Evolutionary conservation across 2,329 filamentous ascomycete species (phyloP).

Genomic region (Fusarium sp.): DNA sequence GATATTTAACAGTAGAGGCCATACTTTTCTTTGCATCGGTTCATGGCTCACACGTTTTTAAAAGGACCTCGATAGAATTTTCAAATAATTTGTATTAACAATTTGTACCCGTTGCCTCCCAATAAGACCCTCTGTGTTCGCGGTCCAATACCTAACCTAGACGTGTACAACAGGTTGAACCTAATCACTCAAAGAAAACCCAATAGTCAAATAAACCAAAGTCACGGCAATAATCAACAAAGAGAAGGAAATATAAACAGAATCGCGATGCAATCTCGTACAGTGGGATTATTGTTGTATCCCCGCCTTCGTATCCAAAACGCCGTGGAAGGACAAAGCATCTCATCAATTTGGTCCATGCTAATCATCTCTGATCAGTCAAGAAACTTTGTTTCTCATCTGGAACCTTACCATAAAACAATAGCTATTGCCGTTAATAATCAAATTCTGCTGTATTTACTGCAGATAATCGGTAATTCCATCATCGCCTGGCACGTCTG

Average conservation of each 20-base stretch:
- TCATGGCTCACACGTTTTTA: background rate
- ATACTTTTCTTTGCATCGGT: background rate
- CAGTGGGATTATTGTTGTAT: background rate
- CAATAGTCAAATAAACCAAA: background rate
- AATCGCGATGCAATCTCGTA: background rate
- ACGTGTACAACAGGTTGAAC: background rate
- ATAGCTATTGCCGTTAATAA: background rate
- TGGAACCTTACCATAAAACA: slow-evolving; percentile 20
- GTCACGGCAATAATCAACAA: background rate
- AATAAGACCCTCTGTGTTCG: background rate
- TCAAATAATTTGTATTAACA: background rate
- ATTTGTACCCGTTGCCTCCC: background rate
- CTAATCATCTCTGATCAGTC: slow-evolving; percentile 33
- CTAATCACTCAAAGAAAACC: background rate
- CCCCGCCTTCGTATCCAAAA: slow-evolving; percentile 1
- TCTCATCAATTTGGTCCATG: slow-evolving; percentile 10
- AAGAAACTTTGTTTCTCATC: slow-evolving; percentile 2
- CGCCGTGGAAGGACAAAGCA: slow-evolving; percentile 10
- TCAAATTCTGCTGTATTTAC: slow-evolving; percentile 1
- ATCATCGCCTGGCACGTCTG: slow-evolving; percentile 46
- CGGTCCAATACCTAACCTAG: background rate
- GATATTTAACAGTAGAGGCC: background rate
- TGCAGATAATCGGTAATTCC: slow-evolving; percentile 46
- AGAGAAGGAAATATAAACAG: background rate
- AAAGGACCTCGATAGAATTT: background rate